Percentiles rank a stretch among this genome's conserved stretches.
Evolutionary conservation across 1,139 yeast genomes (phyloP).

Genomic region (Saccharomycopsis phalli): DNA sequence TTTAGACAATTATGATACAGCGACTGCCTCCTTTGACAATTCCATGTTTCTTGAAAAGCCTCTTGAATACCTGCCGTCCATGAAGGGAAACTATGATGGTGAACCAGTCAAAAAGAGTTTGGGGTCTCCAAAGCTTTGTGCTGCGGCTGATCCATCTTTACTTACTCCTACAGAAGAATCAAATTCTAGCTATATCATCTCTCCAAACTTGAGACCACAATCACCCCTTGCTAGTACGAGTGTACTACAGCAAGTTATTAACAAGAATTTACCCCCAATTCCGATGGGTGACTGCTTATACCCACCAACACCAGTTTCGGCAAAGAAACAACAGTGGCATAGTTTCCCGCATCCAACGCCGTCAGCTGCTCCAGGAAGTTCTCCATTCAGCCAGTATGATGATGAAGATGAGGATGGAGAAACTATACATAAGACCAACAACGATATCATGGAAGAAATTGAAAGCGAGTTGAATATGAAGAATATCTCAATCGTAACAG

Average conservation of each 20-base stretch:
- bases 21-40: constrained; percentile 13
- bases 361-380: constrained; percentile 1
- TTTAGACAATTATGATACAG: constrained; percentile 14
- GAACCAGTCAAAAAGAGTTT: background rate
- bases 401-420: constrained; percentile 14
- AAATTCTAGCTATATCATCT: background rate
- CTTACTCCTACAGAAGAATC: background rate
- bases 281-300: constrained; percentile 13
- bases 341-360: constrained; percentile 15
- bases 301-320: constrained; percentile 13
- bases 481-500: constrained; percentile 8
- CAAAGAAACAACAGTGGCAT: constrained; percentile 4
- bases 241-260: constrained; percentile 2
- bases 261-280: constrained; percentile 20
- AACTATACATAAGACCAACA: constrained; percentile 12
- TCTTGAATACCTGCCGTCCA: no score
- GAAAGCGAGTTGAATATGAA: constrained; percentile 17
- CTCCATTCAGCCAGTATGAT: constrained; percentile 14
- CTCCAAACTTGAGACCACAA: background rate
- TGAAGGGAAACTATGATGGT: background rate
- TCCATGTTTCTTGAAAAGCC: constrained; percentile 17
- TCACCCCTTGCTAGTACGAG: background rate
- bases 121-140: background rate
- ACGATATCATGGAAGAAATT: constrained; percentile 19
- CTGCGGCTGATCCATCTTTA: background rate